These are phyloP conservation scores for Hordeum pubiflorum DNA, from an alignment of 202 grass and related monocot genomes.

Conservation along the genomic window DNA sequence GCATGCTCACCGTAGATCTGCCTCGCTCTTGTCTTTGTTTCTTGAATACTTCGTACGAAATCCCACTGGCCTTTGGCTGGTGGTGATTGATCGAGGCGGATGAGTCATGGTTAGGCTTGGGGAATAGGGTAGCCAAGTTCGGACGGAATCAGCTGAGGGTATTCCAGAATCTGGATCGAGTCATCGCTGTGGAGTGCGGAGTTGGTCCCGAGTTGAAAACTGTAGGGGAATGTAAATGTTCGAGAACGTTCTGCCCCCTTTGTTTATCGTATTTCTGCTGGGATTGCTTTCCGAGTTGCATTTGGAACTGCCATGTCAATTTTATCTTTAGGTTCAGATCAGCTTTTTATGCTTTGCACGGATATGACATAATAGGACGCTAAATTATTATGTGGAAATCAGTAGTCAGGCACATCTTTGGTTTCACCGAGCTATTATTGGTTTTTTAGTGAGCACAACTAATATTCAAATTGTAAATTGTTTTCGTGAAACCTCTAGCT, in stretches of 20 bases:
- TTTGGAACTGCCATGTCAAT: neutral
- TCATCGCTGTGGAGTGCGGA: neutral
- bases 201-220: neutral
- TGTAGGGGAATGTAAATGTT: neutral
- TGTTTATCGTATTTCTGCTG: neutral
- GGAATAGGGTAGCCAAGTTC: neutral
- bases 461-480: neutral
- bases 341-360: neutral
- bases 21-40: neutral
- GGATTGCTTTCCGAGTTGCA: neutral
- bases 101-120: neutral
- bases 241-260: neutral
- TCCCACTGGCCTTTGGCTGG: neutral
- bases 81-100: neutral
- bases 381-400: neutral
- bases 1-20: constrained; percentile 6
- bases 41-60: neutral
- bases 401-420: neutral
- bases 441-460: neutral
- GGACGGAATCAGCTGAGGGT: neutral
- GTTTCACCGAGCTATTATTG: neutral
- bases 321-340: neutral
- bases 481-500: neutral
- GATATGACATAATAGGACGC: neutral
- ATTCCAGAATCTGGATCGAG: neutral